These are phyloP conservation scores for Catharanthus roseus DNA, from an alignment of 257 asterid species.

Conservation along the genomic window DNA sequence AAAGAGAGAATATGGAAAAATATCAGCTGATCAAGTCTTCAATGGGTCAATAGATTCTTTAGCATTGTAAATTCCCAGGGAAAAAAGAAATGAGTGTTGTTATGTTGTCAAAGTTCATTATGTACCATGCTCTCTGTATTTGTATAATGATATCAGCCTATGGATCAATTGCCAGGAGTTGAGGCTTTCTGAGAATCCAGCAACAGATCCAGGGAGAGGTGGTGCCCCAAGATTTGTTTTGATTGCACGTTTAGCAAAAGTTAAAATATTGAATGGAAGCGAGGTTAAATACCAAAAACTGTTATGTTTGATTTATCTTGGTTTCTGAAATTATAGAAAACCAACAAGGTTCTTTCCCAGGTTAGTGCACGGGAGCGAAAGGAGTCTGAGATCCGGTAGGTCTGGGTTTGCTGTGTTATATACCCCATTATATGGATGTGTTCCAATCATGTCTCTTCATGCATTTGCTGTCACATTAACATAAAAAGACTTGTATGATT, in stretches of 20 bases:
- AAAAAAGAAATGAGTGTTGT: background rate
- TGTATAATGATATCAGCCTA: background rate
- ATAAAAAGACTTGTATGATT: background rate
- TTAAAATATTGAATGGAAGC: constrained; percentile 72
- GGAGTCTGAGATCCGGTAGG: constrained; percentile 94
- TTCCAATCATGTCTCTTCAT: background rate
- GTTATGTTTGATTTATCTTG: constrained; percentile 2
- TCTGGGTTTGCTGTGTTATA: constrained; percentile 9
- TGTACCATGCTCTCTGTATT: background rate
- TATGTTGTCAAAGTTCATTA: background rate
- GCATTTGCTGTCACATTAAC: background rate
- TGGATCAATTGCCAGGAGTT: constrained; percentile 44
- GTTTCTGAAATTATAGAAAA: constrained; percentile 17
- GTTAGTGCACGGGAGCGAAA: constrained; percentile 80
- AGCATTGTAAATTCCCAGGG: background rate
- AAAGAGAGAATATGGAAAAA: background rate
- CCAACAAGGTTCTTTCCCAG: constrained; percentile 36
- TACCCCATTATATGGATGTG: background rate
- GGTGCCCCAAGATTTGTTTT: constrained; percentile 83
- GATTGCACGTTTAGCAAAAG: constrained; percentile 71
- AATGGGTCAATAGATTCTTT: background rate
- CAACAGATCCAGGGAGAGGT: constrained; percentile 66
- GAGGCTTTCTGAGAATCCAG: constrained; percentile 86
- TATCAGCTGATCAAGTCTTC: background rate
- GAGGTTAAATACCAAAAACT: constrained; percentile 48